A percentile compares a stretch with the other conserved stretches of the same genome.
Conservation (phyloP, 495 filamentous ascomycete genomes). For the Letharia columbiana region DNA sequence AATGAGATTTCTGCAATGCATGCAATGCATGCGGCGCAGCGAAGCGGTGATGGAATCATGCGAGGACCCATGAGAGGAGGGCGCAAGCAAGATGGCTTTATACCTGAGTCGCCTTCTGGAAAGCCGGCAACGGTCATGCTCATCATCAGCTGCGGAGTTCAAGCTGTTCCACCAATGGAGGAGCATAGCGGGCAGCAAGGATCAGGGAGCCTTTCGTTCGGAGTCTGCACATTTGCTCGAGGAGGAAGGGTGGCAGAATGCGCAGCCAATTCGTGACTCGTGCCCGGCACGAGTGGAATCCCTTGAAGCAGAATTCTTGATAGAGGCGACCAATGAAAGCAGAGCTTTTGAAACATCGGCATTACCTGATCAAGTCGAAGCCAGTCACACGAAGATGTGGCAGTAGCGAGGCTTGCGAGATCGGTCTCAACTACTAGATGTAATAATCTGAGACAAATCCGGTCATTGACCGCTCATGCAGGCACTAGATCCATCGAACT, state of each 20-base stretch:
- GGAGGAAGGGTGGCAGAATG: neutral
- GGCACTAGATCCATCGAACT: neutral
- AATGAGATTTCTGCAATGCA: neutral
- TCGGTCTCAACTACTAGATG: neutral
- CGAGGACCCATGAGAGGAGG: neutral
- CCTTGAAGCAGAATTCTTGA: neutral
- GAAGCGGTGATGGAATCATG: neutral
- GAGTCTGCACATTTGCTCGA: neutral
- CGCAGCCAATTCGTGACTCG: neutral
- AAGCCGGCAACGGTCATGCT: neutral
- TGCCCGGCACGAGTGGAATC: neutral
- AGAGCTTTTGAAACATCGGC: neutral
- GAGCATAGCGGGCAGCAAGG: neutral
- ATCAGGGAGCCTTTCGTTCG: neutral
- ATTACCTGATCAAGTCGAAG: neutral
- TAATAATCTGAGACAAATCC: neutral
- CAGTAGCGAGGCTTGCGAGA: neutral
- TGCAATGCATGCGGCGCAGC: neutral
- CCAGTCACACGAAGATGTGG: neutral
- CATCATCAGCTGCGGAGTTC: neutral
- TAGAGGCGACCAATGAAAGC: neutral
- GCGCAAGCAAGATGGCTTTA: neutral
- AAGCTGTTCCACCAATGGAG: neutral
- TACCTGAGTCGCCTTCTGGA: neutral
- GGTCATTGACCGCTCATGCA: conserved; percentile 3